A percentile compares a stretch with the other conserved stretches of the same genome.
Evolutionary conservation across 345 rosid genomes (phyloP).

Genomic region (Sonneratia alba): DNA sequence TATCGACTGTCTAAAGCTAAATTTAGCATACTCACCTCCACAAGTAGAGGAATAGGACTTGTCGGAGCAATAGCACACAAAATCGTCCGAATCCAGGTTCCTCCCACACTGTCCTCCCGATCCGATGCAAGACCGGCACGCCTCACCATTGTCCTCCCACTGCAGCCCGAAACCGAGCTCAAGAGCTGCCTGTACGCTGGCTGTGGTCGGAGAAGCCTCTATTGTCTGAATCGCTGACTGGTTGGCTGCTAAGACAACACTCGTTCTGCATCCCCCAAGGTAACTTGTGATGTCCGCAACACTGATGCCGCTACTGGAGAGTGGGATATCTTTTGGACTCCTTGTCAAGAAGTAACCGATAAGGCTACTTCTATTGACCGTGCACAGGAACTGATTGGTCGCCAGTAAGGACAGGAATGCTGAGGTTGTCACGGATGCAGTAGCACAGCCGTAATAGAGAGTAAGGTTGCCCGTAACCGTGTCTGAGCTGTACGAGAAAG

Average conservation of each 20-base stretch:
- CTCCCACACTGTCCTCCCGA: constrained; percentile 13
- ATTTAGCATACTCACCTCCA: not conserved
- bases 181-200: constrained; percentile 7
- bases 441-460: constrained; percentile 9
- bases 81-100: not conserved
- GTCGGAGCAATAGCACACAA: constrained; percentile 9
- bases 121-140: not conserved
- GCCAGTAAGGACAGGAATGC: fast-evolving
- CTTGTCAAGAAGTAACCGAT: not conserved
- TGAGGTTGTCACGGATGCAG: not conserved
- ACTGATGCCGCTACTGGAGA: not conserved
- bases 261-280: not conserved
- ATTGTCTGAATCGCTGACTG: not conserved
- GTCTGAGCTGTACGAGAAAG: not conserved
- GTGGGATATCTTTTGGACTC: not conserved
- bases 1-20: not conserved
- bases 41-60: constrained; percentile 8
- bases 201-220: not conserved
- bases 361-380: not conserved
- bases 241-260: constrained; percentile 6
- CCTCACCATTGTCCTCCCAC: constrained; percentile 3
- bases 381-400: not conserved
- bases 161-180: constrained; percentile 6
- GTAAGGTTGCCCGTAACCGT: not conserved
- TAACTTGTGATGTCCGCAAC: not conserved